These are phyloP conservation scores for Paraleonurus japonicus DNA, from an alignment of 257 asterid genomes.

Conservation along the genomic window DNA sequence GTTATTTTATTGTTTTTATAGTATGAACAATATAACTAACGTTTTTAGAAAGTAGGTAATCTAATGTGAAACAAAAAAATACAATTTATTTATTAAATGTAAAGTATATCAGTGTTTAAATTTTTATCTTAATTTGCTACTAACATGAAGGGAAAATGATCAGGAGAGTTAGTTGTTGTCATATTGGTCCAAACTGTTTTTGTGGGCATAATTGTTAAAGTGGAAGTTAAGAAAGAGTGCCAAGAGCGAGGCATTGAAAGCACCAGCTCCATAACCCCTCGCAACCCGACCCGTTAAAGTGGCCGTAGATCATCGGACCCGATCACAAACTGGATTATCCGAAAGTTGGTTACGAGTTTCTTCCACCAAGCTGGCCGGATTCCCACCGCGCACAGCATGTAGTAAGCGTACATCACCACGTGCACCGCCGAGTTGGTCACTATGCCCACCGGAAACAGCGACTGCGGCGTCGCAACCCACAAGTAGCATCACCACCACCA, in stretches of 20 bases:
- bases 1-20: too few relatives aligned
- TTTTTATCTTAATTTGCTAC: too few relatives aligned
- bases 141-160: too few relatives aligned
- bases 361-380: conserved; percentile 83
- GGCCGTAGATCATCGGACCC: conserved; percentile 67
- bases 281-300: conserved; percentile 72
- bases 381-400: conserved; percentile 63
- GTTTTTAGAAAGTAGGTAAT: too few relatives aligned
- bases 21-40: too few relatives aligned
- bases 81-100: too few relatives aligned
- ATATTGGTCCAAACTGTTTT: conserved; percentile 32
- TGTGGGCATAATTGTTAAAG: conserved; percentile 56
- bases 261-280: conserved; percentile 86
- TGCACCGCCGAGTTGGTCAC: conserved; percentile 84
- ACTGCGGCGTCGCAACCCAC: conserved; percentile 70
- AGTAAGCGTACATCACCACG: conserved; percentile 86
- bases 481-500: conserved; percentile 75
- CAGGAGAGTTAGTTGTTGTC: too few relatives aligned
- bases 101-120: too few relatives aligned
- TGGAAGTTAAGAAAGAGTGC: conserved; percentile 70
- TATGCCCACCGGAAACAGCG: conserved; percentile 83
- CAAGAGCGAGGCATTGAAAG: conserved; percentile 77
- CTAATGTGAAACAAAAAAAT: too few relatives aligned
- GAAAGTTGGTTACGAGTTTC: conserved; percentile 71
- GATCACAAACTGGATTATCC: conserved; percentile 75